phyloP scores from a whole-genome alignment of 2,329 filamentous ascomycete genomes.

The Neurospora sp. region DNA sequence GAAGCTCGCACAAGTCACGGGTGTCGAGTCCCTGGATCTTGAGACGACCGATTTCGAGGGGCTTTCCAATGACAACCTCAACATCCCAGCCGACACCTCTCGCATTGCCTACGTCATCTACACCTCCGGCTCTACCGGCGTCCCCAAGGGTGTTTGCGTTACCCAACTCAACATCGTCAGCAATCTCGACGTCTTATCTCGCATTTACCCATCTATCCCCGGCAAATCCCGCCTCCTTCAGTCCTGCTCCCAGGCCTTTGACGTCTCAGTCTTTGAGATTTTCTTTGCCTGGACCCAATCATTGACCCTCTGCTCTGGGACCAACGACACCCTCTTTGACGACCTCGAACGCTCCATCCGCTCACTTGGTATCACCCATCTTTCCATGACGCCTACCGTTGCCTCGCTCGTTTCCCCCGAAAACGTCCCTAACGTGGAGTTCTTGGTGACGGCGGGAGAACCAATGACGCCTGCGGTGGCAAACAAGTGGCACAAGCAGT shows the following conservation, averaged over 20 bases:
- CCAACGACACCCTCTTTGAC: conserved; percentile 62
- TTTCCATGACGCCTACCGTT: conserved; percentile 79
- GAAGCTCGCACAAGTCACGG: conserved; percentile 4
- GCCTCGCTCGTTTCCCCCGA: conserved; percentile 61
- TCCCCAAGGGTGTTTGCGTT: conserved; percentile 70
- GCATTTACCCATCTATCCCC: conserved; percentile 50
- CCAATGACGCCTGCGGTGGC: conserved; percentile 64
- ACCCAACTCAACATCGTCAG: conserved; percentile 67
- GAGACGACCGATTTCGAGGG: conserved; percentile 11
- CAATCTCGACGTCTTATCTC: conserved; percentile 58
- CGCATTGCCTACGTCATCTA: conserved; percentile 68
- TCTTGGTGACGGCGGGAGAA: conserved; percentile 75
- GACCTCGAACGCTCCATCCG: conserved; percentile 62
- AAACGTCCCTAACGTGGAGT: conserved; percentile 60
- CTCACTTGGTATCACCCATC: conserved; percentile 57
- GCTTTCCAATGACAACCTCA: conserved; percentile 27
- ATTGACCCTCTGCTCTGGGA: conserved; percentile 67
- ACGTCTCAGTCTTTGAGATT: conserved; percentile 84
- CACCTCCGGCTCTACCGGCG: conserved; percentile 74
- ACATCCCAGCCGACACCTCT: conserved; percentile 29
- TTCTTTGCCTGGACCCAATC: conserved; percentile 75
- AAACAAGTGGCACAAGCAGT: conserved; percentile 54
- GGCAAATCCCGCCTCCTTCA: conserved; percentile 57
- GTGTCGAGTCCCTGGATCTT: conserved; percentile 25
- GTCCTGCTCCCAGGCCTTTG: conserved; percentile 75